Evolutionary conservation across 176 grass and related monocot genomes (phyloP).

Genomic region (Oryza meridionalis): DNA sequence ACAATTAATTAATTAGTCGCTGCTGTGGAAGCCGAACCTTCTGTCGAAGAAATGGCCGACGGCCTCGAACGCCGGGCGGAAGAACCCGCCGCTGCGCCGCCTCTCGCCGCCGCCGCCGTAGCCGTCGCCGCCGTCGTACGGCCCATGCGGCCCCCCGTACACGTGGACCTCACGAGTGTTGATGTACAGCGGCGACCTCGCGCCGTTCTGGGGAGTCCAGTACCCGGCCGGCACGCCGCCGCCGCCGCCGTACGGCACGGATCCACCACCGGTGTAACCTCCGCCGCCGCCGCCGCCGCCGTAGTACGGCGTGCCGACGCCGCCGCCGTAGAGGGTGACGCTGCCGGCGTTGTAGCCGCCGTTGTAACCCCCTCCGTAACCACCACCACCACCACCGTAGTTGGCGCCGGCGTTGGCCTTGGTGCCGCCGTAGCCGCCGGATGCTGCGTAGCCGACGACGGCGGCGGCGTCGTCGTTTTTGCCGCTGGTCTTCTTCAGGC

Average conservation of each 20-base stretch:
- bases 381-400: not conserved
- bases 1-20: constrained; percentile 9
- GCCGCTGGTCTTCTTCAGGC: constrained; percentile 30
- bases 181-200: constrained; percentile 43
- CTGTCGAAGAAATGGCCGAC: constrained; percentile 54
- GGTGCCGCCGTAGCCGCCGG: not conserved
- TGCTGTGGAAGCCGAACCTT: constrained; percentile 25
- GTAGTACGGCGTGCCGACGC: not conserved
- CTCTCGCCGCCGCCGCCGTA: not conserved
- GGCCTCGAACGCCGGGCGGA: constrained; percentile 39
- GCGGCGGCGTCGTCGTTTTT: not conserved
- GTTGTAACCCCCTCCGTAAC: constrained; percentile 17
- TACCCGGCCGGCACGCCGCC: not conserved
- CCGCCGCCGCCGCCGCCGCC: not conserved
- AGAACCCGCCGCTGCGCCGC: constrained; percentile 39
- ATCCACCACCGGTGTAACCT: not conserved
- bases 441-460: not conserved
- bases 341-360: constrained; percentile 10
- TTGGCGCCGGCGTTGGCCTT: not conserved
- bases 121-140: not conserved
- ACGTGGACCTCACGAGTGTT: constrained; percentile 46
- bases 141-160: not conserved
- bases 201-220: constrained; percentile 21
- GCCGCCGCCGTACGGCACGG: not conserved
- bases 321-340: not conserved